Base-by-base conservation (phyloP, 208 protist genomes). In the Trypanosoma platydactyli region DNA sequence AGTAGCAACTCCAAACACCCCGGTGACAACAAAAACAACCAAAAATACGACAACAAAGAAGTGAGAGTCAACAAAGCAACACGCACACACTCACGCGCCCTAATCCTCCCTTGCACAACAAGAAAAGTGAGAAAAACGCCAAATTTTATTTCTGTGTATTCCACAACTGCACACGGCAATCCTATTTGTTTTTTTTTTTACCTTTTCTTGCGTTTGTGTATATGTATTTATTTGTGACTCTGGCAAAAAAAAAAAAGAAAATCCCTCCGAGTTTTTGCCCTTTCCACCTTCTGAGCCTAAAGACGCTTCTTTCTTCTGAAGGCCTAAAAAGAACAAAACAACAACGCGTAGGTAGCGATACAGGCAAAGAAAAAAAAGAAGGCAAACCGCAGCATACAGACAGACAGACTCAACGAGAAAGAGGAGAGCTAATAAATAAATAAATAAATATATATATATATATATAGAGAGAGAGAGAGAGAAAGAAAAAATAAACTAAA, bases 401-500 rank as follows among this genome's bases (percentile, higher is more conserved):
- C 33, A 38, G 33, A 38, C 33, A 3, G 33, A n/a, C n/a, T n/a
- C n/a, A n/a, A n/a, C n/a, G n/a, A n/a, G n/a, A n/a, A n/a, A n/a
- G n/a, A n/a, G n/a, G n/a, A n/a, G n/a, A 24, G 29, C n/a, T 9
- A 57, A 2, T 68, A 68, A 68, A 56, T 73, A 68, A 60, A 67
- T 77, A 73, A 73, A 77, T 64, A 45, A 52, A 67, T 49, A 54
- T n/a, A 61, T 41, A 9, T 60, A 46, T 57, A 51, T 46, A 30
- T 24, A 41, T 18, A 42, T 46, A 60, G 46, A 46, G 25, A 50
- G 54, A 53, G 49, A 49, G 55, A 49, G 22, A 61, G 18, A 56
- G 53, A 76, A 42, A 69, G 33, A 38, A 38, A 38, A 57, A 24
- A 57, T 5, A 59, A 57, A 18, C 5, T 25, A 15, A 33, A 65